Conservation (phyloP, 345 rosid genomes). For the Citrus medica region DNA sequence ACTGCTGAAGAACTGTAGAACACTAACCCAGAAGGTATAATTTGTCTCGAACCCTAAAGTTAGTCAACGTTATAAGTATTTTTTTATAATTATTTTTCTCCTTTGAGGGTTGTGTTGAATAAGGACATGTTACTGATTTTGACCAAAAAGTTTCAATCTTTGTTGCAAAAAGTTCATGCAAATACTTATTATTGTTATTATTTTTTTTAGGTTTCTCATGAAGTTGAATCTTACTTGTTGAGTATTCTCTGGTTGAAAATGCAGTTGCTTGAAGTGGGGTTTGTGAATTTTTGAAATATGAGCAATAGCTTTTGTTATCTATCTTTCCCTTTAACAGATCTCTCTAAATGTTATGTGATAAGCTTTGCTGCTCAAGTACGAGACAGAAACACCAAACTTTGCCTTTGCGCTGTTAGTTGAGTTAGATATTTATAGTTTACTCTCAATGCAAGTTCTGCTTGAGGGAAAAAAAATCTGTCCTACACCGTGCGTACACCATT, state of each 20-base stretch:
- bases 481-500: neutral
- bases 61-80: neutral
- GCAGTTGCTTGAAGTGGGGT: neutral
- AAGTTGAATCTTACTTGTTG: neutral
- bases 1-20: neutral
- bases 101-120: neutral
- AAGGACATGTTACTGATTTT: neutral
- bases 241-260: neutral
- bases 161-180: neutral
- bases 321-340: neutral
- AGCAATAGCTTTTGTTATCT: neutral
- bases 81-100: neutral
- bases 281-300: neutral
- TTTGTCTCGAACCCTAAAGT: neutral
- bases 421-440: neutral
- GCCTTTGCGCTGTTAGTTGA: neutral
- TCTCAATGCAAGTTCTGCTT: neutral
- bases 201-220: neutral
- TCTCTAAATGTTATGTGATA: conserved; percentile 4
- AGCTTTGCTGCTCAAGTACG: neutral
- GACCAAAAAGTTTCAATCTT: neutral
- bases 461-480: neutral
- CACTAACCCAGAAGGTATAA: neutral
- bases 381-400: neutral
- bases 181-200: neutral